Percentiles rank a stretch among this genome's conserved stretches.
phyloP scores from a whole-genome alignment of 352 stramenopile species.

The Pythium folliculosum region DNA sequence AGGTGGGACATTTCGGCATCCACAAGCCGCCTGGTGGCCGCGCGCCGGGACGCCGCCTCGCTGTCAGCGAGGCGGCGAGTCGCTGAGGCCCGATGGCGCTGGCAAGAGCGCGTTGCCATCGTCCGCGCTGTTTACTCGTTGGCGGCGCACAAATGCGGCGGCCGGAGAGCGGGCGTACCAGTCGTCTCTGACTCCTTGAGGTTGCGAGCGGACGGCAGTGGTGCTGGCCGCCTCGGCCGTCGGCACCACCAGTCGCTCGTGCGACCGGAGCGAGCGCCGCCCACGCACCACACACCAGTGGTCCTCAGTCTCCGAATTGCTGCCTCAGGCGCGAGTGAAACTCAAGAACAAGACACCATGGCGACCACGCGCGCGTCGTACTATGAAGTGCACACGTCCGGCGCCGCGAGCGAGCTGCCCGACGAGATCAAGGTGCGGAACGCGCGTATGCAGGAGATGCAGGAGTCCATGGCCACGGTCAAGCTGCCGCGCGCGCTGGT shows the following conservation, averaged over 20 bases:
- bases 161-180: background rate
- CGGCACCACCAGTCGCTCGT: conserved; percentile 3
- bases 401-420: background rate
- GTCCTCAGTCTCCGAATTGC: background rate
- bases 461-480: conserved; percentile 3
- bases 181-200: conserved; percentile 1
- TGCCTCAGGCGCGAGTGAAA: background rate
- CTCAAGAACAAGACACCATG: background rate
- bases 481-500: conserved; percentile 2
- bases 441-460: conserved; percentile 11
- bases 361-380: conserved; percentile 4
- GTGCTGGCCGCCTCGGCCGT: background rate
- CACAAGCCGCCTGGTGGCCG: background rate
- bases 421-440: conserved; percentile 14
- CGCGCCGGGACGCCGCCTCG: too few species aligned
- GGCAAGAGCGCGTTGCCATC: background rate
- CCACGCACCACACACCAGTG: background rate
- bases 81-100: background rate
- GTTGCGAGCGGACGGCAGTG: background rate
- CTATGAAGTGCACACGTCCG: background rate
- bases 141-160: background rate
- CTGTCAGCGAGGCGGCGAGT: too few species aligned
- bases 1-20: background rate
- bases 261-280: background rate
- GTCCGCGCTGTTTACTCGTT: too few species aligned